Percentiles rank a stretch among this genome's conserved stretches.
phyloP scores from a whole-genome alignment of 2,329 filamentous ascomycete species.

The Calonectria multiphialidica region DNA sequence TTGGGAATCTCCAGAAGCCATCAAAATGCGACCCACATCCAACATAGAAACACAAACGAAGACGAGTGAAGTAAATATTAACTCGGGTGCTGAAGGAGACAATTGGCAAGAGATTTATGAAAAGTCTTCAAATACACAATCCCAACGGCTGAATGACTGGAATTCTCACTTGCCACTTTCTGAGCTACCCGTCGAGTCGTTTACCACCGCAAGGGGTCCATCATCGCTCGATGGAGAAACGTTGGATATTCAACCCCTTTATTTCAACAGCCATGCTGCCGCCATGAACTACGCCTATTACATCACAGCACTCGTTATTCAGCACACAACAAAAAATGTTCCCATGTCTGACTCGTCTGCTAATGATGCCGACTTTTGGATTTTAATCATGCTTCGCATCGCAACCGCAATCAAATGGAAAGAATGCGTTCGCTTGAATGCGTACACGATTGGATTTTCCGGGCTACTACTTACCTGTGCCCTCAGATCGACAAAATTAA shows the following conservation, averaged over 20 bases:
- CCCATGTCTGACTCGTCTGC: background rate
- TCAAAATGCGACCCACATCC: rapidly evolving
- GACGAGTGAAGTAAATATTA: background rate
- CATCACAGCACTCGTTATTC: constrained; percentile 19
- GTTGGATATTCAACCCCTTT: background rate
- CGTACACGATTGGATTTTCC: constrained; percentile 37
- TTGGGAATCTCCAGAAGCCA: background rate
- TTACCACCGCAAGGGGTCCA: background rate
- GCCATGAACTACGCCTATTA: constrained; percentile 32
- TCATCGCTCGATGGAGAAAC: background rate
- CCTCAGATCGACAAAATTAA: constrained; percentile 20
- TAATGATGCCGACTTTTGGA: constrained; percentile 24
- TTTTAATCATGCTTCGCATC: constrained; percentile 36
- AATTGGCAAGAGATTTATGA: background rate
- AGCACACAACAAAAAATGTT: background rate
- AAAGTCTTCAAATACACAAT: background rate
- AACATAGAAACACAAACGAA: background rate
- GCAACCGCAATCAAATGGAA: constrained; percentile 38
- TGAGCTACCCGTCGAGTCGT: constrained; percentile 16
- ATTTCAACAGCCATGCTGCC: constrained; percentile 15
- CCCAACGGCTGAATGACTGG: constrained; percentile 14
- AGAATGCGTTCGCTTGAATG: constrained; percentile 35
- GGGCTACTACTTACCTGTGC: constrained; percentile 33
- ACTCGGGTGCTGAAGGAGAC: background rate
- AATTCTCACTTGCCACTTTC: background rate